A percentile compares a stretch with the other conserved stretches of the same genome.
phyloP scores from a whole-genome alignment of 371 early-diverging fungal genomes.

The Basidiobolus meristosporus region DNA sequence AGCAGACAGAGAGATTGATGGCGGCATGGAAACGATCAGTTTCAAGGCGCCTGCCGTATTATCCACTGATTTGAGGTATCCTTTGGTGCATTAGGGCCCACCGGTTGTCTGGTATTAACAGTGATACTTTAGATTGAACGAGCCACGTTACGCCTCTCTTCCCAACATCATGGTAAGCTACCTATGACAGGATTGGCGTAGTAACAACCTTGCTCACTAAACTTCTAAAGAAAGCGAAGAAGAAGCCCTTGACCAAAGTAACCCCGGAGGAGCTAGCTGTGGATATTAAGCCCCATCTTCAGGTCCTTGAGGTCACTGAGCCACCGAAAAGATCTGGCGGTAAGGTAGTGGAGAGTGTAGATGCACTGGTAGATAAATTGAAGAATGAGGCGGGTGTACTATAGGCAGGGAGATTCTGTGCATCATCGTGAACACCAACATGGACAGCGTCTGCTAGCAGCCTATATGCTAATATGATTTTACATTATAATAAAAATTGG shows the following conservation, averaged over 20 bases:
- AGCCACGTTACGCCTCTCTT: slow-evolving; percentile 89
- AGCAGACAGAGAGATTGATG: slow-evolving; percentile 92
- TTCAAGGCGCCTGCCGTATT: slow-evolving; percentile 77
- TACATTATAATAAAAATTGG: too few species aligned
- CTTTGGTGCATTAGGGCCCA: neutral
- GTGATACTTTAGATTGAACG: slow-evolving; percentile 48
- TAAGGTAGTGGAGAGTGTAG: slow-evolving; percentile 82
- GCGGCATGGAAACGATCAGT: slow-evolving; percentile 86
- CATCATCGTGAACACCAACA: too few species aligned
- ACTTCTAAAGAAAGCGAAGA: slow-evolving; percentile 83
- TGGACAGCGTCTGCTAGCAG: too few species aligned
- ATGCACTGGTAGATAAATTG: slow-evolving; percentile 79
- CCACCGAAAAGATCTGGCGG: slow-evolving; percentile 91
- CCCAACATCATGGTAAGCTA: slow-evolving; percentile 66
- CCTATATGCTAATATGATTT: too few species aligned
- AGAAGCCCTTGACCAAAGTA: slow-evolving; percentile 80
- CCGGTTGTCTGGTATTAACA: neutral
- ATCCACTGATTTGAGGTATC: slow-evolving; percentile 89
- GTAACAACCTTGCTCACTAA: slow-evolving; percentile 4
- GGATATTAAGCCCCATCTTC: slow-evolving; percentile 64
- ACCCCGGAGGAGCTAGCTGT: slow-evolving; percentile 68
- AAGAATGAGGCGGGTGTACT: slow-evolving; percentile 35
- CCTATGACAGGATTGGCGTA: neutral
- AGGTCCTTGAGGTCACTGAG: slow-evolving; percentile 77
- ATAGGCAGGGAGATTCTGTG: too few species aligned